Percentiles rank a stretch among this genome's conserved stretches.
Conservation (phyloP, 805 yeast genomes). For the Myxozyma geophila region DNA sequence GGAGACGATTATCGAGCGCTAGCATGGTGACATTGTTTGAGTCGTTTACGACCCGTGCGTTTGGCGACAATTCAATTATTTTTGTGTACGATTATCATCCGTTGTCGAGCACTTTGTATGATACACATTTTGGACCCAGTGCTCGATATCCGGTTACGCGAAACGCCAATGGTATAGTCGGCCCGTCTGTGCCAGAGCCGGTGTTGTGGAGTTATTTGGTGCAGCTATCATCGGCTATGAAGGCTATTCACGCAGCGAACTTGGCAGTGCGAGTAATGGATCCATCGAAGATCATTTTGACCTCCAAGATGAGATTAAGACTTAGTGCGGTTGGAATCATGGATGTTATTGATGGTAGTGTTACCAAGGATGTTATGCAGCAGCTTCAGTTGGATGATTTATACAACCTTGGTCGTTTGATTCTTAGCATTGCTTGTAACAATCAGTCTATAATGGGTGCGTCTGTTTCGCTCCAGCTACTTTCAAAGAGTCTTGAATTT, state of each 20-base stretch:
- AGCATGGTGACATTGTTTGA: slow-evolving; percentile 72
- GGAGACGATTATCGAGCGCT: slow-evolving; percentile 62
- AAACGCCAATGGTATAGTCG: slow-evolving; percentile 46
- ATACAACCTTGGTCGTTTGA: slow-evolving; percentile 59
- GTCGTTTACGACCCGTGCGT: slow-evolving; percentile 84
- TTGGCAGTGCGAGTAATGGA: slow-evolving; percentile 67
- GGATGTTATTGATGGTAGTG: slow-evolving; percentile 58
- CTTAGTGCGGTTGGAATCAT: slow-evolving; percentile 70
- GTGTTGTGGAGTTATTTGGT: slow-evolving; percentile 74
- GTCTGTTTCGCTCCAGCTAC: slow-evolving; percentile 7
- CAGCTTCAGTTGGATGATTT: slow-evolving; percentile 61
- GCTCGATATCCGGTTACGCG: slow-evolving; percentile 42
- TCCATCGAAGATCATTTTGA: slow-evolving; percentile 70
- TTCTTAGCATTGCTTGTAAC: slow-evolving; percentile 57
- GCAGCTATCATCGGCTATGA: slow-evolving; percentile 73
- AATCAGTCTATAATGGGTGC: slow-evolving; percentile 15
- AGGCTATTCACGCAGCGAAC: slow-evolving; percentile 66
- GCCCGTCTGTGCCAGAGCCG: slow-evolving; percentile 59
- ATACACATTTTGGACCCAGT: slow-evolving; percentile 61
- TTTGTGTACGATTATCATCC: slow-evolving; percentile 88
- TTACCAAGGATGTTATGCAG: slow-evolving; percentile 37
- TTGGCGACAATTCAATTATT: slow-evolving; percentile 77
- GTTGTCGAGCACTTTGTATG: slow-evolving; percentile 68
- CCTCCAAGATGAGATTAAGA: slow-evolving; percentile 72
- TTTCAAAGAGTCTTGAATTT: slow-evolving; percentile 23